These are phyloP conservation scores for Solanum aculeatissimum DNA, from an alignment of 305 asterid genomes.

Conservation along the genomic window DNA sequence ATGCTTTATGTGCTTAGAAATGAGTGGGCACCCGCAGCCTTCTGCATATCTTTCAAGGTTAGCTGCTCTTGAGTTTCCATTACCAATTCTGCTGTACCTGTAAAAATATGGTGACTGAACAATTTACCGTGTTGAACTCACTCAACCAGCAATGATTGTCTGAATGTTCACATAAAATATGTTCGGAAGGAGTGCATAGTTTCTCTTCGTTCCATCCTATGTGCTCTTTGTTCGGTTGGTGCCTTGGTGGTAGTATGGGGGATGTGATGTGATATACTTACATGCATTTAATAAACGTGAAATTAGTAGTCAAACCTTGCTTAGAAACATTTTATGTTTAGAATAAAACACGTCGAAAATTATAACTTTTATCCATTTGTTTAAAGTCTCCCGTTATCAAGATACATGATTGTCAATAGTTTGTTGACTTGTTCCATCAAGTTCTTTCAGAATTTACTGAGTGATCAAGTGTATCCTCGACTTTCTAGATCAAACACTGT, in stretches of 20 bases:
- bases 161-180: background rate
- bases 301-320: background rate
- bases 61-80: background rate
- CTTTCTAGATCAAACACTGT: background rate
- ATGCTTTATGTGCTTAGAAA: slow-evolving; percentile 77
- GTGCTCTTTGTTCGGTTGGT: background rate
- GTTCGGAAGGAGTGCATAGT: background rate
- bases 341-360: background rate
- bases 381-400: background rate
- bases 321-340: background rate
- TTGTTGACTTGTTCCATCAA: background rate
- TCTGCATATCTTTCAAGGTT: slow-evolving; percentile 94
- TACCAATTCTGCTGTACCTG: background rate
- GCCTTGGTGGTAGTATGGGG: background rate
- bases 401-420: background rate
- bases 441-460: background rate
- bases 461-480: background rate
- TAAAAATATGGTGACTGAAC: background rate
- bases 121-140: background rate
- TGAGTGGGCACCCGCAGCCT: slow-evolving; percentile 89
- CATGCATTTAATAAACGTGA: background rate
- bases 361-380: background rate
- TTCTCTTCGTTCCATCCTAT: background rate
- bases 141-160: background rate
- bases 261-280: background rate